phyloP scores from a whole-genome alignment of 2,329 filamentous ascomycete species.

The Scedosporium boydii region DNA sequence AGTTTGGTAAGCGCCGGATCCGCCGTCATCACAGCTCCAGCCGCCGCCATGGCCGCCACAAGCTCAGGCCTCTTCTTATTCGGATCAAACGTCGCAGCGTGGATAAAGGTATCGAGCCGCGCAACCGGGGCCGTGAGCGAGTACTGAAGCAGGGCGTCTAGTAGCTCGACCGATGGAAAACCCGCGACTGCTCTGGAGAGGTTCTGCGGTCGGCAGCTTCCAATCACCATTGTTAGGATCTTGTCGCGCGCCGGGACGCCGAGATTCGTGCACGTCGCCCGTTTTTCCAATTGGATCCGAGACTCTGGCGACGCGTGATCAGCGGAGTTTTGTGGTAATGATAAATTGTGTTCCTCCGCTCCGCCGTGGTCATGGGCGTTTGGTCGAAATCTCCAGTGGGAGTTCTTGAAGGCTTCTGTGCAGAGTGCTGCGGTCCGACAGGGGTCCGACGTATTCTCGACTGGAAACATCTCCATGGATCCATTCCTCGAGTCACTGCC shows the following conservation, averaged over 20 bases:
- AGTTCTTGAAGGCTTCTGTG: conserved; percentile 16
- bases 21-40: conserved; percentile 49
- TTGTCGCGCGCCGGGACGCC: conserved; percentile 16
- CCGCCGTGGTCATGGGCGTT: conserved; percentile 19
- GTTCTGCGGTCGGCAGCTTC: conserved; percentile 41
- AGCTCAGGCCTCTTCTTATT: conserved; percentile 48
- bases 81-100: conserved; percentile 49
- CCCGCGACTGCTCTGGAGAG: conserved; percentile 37
- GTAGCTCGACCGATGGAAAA: conserved; percentile 51
- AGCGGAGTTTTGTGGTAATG: conserved; percentile 12
- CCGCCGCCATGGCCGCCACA: conserved; percentile 48
- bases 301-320: conserved; percentile 16
- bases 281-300: conserved; percentile 11
- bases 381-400: conserved; percentile 21
- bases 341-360: conserved; percentile 22
- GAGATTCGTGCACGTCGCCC: conserved; percentile 13
- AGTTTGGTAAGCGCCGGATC: conserved; percentile 51
- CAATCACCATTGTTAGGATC: conserved; percentile 40
- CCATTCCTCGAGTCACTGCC: conserved; percentile 8
- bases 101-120: conserved; percentile 50
- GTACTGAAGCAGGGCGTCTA: conserved; percentile 53
- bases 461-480: neutral
- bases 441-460: conserved; percentile 4
- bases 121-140: conserved; percentile 48
- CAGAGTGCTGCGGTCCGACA: conserved; percentile 12